Percentiles rank a stretch among this genome's conserved stretches.
phyloP scores from a whole-genome alignment of 768 basidiomycete genomes.

The Hortiboletus flavorubellus region DNA sequence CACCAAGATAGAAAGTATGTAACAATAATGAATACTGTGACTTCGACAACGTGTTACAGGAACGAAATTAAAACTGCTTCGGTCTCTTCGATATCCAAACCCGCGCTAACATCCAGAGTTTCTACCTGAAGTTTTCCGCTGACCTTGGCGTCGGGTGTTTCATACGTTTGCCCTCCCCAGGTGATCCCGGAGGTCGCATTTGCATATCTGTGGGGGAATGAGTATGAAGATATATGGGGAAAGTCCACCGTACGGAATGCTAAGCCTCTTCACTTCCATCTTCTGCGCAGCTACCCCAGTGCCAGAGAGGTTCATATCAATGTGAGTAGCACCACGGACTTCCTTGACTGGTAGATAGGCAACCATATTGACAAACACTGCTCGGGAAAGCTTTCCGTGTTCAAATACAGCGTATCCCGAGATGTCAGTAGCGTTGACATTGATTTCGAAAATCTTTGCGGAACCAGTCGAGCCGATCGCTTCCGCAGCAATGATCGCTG shows the following conservation, averaged over 20 bases:
- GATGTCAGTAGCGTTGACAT: slow-evolving; percentile 43
- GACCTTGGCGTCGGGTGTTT: slow-evolving; percentile 44
- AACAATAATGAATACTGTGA: neutral
- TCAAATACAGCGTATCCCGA: slow-evolving; percentile 66
- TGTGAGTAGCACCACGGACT: slow-evolving; percentile 39
- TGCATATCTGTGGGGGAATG: slow-evolving; percentile 37
- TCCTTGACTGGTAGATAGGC: slow-evolving; percentile 42
- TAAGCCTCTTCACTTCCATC: slow-evolving; percentile 48
- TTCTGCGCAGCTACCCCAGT: slow-evolving; percentile 21
- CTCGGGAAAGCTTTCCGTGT: slow-evolving; percentile 38
- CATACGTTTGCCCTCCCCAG: slow-evolving; percentile 60
- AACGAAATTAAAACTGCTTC: slow-evolving; percentile 40
- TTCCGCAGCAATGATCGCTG: slow-evolving; percentile 57
- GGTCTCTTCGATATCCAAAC: slow-evolving; percentile 46
- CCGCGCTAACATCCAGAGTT: slow-evolving; percentile 30
- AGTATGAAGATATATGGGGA: neutral
- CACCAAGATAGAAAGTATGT: neutral
- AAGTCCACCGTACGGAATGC: slow-evolving; percentile 37
- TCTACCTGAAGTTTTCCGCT: slow-evolving; percentile 35
- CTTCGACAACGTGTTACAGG: neutral
- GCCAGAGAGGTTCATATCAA: slow-evolving; percentile 40
- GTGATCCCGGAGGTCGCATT: slow-evolving; percentile 49
- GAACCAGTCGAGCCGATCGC: slow-evolving; percentile 48
- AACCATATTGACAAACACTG: slow-evolving; percentile 56
- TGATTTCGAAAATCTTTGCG: slow-evolving; percentile 45